Evolutionary conservation across 2,329 filamentous ascomycete genomes (phyloP).

Genomic region (Grosmannia huntii): DNA sequence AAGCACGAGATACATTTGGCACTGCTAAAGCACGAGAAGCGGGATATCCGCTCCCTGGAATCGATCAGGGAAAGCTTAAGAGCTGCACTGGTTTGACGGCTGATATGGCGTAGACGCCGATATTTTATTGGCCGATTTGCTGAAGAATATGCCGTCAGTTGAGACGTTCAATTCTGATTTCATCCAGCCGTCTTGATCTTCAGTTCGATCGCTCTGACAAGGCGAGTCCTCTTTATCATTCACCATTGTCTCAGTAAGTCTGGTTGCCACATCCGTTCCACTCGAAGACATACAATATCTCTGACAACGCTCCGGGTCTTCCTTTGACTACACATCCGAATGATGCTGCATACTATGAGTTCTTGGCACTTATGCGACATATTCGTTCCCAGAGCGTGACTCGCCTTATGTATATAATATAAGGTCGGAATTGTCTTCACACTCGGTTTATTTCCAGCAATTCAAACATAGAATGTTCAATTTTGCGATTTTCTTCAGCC

Average conservation of each 20-base stretch:
- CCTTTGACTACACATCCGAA: slow-evolving; percentile 25
- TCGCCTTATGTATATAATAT: slow-evolving; percentile 24
- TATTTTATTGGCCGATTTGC: not conserved
- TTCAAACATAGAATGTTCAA: slow-evolving; percentile 17
- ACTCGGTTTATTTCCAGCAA: slow-evolving; percentile 22
- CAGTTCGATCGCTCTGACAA: slow-evolving; percentile 5
- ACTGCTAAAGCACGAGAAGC: slow-evolving; percentile 14
- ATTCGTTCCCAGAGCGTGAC: not conserved
- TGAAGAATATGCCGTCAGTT: not conserved
- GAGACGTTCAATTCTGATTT: too few species aligned
- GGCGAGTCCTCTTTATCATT: not conserved
- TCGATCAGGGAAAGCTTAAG: not conserved
- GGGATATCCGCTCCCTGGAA: not conserved
- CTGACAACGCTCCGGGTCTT: slow-evolving; percentile 29
- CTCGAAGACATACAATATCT: slow-evolving; percentile 18
- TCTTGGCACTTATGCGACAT: slow-evolving; percentile 19
- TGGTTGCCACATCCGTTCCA: slow-evolving; percentile 18
- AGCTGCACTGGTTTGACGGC: not conserved
- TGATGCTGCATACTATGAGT: slow-evolving; percentile 15
- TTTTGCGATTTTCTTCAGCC: slow-evolving; percentile 23
- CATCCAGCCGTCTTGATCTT: not conserved
- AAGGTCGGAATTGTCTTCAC: not conserved
- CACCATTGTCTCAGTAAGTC: slow-evolving; percentile 13
- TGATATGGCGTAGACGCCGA: too few species aligned
- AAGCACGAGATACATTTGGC: slow-evolving; percentile 2